Conservation (phyloP, 495 filamentous ascomycete species). For the Elasticomyces elasticus region DNA sequence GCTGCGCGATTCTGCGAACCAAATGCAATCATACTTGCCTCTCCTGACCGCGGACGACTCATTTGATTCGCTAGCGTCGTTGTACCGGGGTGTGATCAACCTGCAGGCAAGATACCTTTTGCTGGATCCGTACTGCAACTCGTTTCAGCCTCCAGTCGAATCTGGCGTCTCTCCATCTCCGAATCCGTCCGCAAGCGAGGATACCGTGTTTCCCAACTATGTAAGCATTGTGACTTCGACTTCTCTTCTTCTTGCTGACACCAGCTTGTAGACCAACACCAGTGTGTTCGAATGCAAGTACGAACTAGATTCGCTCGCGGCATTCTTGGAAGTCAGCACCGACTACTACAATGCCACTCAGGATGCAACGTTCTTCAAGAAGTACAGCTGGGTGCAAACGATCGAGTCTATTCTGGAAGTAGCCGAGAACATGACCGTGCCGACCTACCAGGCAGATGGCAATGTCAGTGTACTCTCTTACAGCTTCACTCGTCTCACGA, state of each 20-base stretch:
- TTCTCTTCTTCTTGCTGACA: not conserved
- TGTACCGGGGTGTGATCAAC: slow-evolving; percentile 57
- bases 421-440: slow-evolving; percentile 48
- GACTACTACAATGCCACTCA: slow-evolving; percentile 48
- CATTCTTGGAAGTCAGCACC: slow-evolving; percentile 52
- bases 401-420: slow-evolving; percentile 46
- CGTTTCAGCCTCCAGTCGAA: slow-evolving; percentile 51
- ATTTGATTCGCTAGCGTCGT: slow-evolving; percentile 43
- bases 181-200: slow-evolving; percentile 42
- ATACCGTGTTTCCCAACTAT: slow-evolving; percentile 35
- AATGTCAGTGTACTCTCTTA: slow-evolving; percentile 44
- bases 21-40: slow-evolving; percentile 53
- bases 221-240: not conserved
- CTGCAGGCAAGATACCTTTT: slow-evolving; percentile 53
- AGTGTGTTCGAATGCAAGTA: slow-evolving; percentile 57
- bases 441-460: slow-evolving; percentile 48
- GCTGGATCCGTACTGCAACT: slow-evolving; percentile 53
- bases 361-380: slow-evolving; percentile 48
- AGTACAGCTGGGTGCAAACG: slow-evolving; percentile 50
- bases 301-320: slow-evolving; percentile 58
- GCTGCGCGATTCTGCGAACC: slow-evolving; percentile 59
- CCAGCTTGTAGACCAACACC: slow-evolving; percentile 34
- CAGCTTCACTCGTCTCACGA: slow-evolving; percentile 49
- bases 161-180: slow-evolving; percentile 37
- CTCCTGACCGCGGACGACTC: slow-evolving; percentile 44